Percentiles rank a stretch among this genome's conserved stretches.
phyloP scores from a whole-genome alignment of 1,139 yeast genomes.

The Lodderomyces metapsilosis region DNA sequence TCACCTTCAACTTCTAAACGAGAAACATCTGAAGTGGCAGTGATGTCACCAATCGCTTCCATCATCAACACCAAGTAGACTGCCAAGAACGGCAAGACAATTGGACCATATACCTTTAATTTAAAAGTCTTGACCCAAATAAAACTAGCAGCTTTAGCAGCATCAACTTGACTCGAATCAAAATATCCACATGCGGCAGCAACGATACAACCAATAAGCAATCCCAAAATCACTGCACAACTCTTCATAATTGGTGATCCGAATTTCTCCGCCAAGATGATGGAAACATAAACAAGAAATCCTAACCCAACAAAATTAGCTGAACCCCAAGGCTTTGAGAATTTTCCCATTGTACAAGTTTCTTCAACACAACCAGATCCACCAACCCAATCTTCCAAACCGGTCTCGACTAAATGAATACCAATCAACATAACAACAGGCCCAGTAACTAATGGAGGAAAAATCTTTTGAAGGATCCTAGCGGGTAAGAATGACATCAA shows the following conservation, averaged over 20 bases:
- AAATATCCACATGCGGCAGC: conserved; percentile 91
- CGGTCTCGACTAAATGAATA: conserved; percentile 60
- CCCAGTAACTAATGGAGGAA: conserved; percentile 90
- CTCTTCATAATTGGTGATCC: conserved; percentile 96
- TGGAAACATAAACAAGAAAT: conserved; percentile 71
- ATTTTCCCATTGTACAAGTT: conserved; percentile 19
- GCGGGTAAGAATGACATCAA: conserved; percentile 75
- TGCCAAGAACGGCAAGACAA: conserved; percentile 78
- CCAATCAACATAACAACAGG: conserved; percentile 89
- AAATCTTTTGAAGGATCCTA: conserved; percentile 60
- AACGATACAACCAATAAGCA: conserved; percentile 83
- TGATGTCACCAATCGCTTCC: conserved; percentile 92
- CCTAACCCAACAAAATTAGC: conserved; percentile 86
- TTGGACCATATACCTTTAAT: conserved; percentile 74
- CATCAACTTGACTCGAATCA: conserved; percentile 45
- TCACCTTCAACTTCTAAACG: conserved; percentile 80
- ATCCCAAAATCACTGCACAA: conserved; percentile 83
- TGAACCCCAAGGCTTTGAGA: conserved; percentile 67
- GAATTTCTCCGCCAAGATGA: conserved; percentile 74
- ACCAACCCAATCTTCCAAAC: conserved; percentile 84
- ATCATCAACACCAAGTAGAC: conserved; percentile 77
- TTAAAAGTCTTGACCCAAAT: conserved; percentile 85
- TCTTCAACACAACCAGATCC: conserved; percentile 69
- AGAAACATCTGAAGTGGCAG: conserved; percentile 90
- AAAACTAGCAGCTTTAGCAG: conserved; percentile 83